Evolutionary conservation across 768 basidiomycete species (phyloP), one percentile per base, ranked within the genome.

Genomic region (Boletus edulis): DNA sequence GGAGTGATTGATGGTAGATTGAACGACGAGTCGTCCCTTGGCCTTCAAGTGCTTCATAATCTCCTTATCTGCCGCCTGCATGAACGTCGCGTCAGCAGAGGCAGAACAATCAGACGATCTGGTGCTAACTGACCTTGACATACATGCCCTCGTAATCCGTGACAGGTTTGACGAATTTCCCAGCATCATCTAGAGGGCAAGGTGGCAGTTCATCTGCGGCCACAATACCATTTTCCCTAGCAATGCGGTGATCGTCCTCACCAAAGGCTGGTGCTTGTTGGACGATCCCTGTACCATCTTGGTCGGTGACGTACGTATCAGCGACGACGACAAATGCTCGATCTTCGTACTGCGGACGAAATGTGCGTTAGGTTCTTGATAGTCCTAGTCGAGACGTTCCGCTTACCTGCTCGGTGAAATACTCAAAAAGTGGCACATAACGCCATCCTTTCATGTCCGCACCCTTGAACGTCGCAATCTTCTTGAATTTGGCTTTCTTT

Each of bases 241-340:
- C 88, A 63, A 99, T 83, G 50, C 97, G 90, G 72, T 98, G 92
- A 81, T 99, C 97, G 64, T 99, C 97, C 70, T 98, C 96, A 76
- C 97, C 97, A 66, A 97, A 98, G 0, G 89, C 95, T 3, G 97
- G 97, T 3, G 97, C 94, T 75, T 99, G 97, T 70, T 99, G 97
- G 31, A 99, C 97, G 65, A 98, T 95, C 64, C 97, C 97, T 29
- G 97, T 99, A 67, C 97, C 97, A 56, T 94, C 91, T 15, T 84
- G 81, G 62, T 87, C 89, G 4, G 93, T 96, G 46, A 99, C 96
- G 69, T 99, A 99, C 0, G 86, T 87, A 66, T 99, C 97, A 20
- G 82, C 80, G 14, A 99, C 70, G 15, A 99, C 93, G 52, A 87
- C 74, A 78, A 96, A 98, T 0, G 93, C 96, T 62, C 82, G 85